phyloP scores from a whole-genome alignment of 2,329 filamentous ascomycete species.

The Byssochlamys sp. region DNA sequence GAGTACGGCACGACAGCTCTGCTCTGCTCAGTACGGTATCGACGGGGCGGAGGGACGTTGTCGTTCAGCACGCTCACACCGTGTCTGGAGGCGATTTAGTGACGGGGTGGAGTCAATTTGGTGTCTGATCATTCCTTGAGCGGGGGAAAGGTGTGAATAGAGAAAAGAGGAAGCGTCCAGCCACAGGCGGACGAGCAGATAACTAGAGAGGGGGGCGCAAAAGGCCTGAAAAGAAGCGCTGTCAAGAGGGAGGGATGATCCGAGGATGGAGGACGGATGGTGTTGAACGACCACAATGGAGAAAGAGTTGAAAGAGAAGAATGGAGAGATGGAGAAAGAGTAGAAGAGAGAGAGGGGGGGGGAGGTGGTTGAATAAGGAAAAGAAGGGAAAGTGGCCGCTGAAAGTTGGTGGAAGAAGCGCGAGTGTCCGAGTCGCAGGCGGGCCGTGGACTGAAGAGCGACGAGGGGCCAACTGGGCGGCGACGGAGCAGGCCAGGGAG shows the following conservation, averaged over 20 bases:
- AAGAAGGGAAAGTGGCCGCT: constrained; percentile 7
- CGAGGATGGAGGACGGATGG: constrained; percentile 7
- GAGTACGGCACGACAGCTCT: constrained; percentile 7
- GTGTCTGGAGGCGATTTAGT: constrained; percentile 33
- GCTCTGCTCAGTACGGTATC: constrained; percentile 17
- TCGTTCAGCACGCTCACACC: constrained; percentile 33
- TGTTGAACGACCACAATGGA: neutral
- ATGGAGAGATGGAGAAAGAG: constrained; percentile 5
- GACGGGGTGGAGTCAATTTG: constrained; percentile 29
- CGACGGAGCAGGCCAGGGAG: neutral
- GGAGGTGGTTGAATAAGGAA: constrained; percentile 5
- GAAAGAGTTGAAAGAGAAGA: constrained; percentile 12
- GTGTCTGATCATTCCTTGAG: constrained; percentile 37
- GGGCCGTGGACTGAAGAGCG: constrained; percentile 15
- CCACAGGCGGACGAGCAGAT: constrained; percentile 27
- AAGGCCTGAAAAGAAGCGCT: constrained; percentile 1
- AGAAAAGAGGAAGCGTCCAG: constrained; percentile 26
- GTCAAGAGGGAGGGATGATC: constrained; percentile 4
- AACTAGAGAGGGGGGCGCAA: neutral
- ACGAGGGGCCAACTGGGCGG: constrained; percentile 1
- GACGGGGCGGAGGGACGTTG: constrained; percentile 12
- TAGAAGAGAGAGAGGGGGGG: constrained; percentile 9
- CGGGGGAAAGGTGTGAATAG: constrained; percentile 16
- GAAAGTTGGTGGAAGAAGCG: constrained; percentile 10
- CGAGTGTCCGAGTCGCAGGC: constrained; percentile 8